Base-by-base conservation (phyloP, 225 moss, liverwort and hornwort species). In the Marchantia paleacea region DNA sequence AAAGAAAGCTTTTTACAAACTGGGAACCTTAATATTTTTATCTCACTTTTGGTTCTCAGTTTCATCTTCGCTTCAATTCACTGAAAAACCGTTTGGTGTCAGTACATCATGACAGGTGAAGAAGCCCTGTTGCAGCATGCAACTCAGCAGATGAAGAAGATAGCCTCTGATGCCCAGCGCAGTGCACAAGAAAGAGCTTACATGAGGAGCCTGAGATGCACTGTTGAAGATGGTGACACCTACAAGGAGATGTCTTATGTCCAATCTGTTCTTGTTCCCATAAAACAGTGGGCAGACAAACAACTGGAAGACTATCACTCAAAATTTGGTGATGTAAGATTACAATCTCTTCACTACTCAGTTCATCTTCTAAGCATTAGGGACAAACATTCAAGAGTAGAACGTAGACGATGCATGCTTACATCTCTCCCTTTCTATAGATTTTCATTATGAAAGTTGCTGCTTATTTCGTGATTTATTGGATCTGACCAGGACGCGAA, bases 31-130 rank as follows among this genome's bases (percentile, higher is more conserved):
- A 39, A 39, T 5, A 2, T 39, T 39, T 5, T 39, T 39, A 5
- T 52, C 52, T 25, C 25, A 3, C 70, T 48, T 70, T 70, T 13
- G 20, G 19, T 70, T 70, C 20, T 8, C 28, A 69, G 1, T 7
- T 10, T 7, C 49, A 16, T 71, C 13, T n/a, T 22, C n/a, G 24
- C 31, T 58, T 29, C 50, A 26, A 6, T 13, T 15, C 55, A 52
- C 74, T 74, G 52, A 74, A 52, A 55, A 54, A 12, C 11, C 12
- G 7, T 60, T 8, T 39, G 30, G 60, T 76, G 1, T 47, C 92
- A 97, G 92, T 91, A 90, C 87, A 92, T 97, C 80, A 90, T 95
- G 90, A 94, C 97, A 75, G 92, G 94, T 61, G 97, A 94, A 82
- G 87, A 89, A 81, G 86, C 84, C 52, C 84, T 97, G 65, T 81